phyloP scores from a whole-genome alignment of 2,329 filamentous ascomycete species.

The Plenodomus lindquistii region DNA sequence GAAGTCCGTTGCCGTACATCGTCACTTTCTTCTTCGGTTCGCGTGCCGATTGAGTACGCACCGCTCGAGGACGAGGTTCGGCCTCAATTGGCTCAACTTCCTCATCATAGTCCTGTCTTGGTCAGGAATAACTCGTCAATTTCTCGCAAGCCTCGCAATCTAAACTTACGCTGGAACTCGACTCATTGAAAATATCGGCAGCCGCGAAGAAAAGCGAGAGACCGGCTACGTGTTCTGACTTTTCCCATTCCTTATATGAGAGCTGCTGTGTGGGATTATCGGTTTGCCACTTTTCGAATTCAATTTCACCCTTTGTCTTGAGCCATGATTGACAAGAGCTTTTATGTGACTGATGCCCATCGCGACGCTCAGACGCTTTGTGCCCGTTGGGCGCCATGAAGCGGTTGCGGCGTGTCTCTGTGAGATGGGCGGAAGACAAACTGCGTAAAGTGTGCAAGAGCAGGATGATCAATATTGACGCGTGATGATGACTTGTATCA shows the following conservation, averaged over 20 bases:
- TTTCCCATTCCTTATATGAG: conserved; percentile 39
- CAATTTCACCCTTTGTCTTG: conserved; percentile 21
- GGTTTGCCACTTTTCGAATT: conserved; percentile 32
- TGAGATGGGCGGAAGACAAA: conserved; percentile 9
- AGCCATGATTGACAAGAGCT: conserved; percentile 24
- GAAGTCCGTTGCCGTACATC: conserved; percentile 28
- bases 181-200: conserved; percentile 32
- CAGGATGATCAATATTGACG: conserved; percentile 10
- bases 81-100: conserved; percentile 17
- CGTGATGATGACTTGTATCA: conserved; percentile 9
- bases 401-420: conserved; percentile 2
- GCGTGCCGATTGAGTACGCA: conserved; percentile 22
- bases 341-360: conserved; percentile 8
- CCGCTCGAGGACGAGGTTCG: conserved; percentile 22
- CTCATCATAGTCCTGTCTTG: conserved; percentile 29
- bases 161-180: conserved; percentile 32
- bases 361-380: conserved; percentile 6
- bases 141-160: neutral
- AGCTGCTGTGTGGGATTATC: conserved; percentile 25
- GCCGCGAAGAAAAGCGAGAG: conserved; percentile 37
- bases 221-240: conserved; percentile 28
- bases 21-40: conserved; percentile 31
- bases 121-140: neutral
- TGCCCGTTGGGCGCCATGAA: conserved; percentile 29
- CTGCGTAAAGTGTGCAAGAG: conserved; percentile 7